Evolutionary conservation across 2,329 filamentous ascomycete species (phyloP).

Genomic region (Penicillium oxalicum): DNA sequence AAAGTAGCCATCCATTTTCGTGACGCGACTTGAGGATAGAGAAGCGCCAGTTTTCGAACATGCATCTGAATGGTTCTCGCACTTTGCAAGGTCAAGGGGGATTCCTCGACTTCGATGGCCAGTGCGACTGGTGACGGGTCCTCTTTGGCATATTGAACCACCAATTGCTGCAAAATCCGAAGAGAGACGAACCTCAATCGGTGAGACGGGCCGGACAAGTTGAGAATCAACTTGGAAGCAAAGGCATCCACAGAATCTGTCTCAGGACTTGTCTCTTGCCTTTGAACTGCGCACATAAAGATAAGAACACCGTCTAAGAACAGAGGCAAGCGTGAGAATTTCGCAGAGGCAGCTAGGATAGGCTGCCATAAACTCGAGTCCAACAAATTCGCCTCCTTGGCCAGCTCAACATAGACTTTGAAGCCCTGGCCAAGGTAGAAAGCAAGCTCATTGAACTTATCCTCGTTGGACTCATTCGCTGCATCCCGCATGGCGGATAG

Average conservation of each 20-base stretch:
- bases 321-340: conserved; percentile 59
- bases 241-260: conserved; percentile 57
- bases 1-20: conserved; percentile 63
- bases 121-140: conserved; percentile 43
- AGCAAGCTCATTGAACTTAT: conserved; percentile 10
- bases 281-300: conserved; percentile 37
- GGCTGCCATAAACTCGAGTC: conserved; percentile 59
- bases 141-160: conserved; percentile 44
- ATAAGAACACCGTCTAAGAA: conserved; percentile 59
- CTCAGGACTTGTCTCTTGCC: conserved; percentile 30
- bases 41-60: conserved; percentile 66
- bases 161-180: conserved; percentile 61
- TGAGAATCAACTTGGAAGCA: conserved; percentile 60
- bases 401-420: conserved; percentile 63
- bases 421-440: conserved; percentile 74
- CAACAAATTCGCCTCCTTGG: conserved; percentile 51
- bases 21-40: conserved; percentile 56
- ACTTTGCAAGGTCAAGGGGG: conserved; percentile 68
- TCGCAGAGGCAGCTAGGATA: conserved; percentile 59
- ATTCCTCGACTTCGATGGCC: conserved; percentile 75
- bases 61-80: conserved; percentile 76
- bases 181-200: conserved; percentile 67
- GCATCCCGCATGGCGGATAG: conserved; percentile 59
- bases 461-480: conserved; percentile 56
- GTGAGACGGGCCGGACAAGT: conserved; percentile 70